Conservation (phyloP, 2,329 filamentous ascomycete genomes). For the Laburnicola sp. region DNA sequence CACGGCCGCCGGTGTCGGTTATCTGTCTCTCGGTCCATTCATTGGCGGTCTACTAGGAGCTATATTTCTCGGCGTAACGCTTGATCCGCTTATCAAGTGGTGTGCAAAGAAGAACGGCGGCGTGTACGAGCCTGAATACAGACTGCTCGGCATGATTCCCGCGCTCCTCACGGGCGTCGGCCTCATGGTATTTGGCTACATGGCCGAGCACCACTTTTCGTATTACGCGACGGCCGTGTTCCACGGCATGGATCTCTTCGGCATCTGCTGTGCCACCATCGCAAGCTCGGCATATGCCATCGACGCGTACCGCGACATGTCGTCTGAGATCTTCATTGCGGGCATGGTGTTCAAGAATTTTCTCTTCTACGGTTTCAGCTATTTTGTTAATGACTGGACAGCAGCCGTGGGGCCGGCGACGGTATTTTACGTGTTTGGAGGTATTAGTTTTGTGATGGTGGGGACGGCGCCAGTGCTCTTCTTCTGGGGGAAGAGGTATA, state of each 20-base stretch:
- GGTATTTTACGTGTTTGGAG: constrained; percentile 47
- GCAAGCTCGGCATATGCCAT: constrained; percentile 43
- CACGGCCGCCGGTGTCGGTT: constrained; percentile 48
- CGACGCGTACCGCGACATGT: constrained; percentile 48
- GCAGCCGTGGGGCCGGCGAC: constrained; percentile 37
- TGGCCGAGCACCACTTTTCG: constrained; percentile 28
- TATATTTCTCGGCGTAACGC: constrained; percentile 37
- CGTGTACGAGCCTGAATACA: constrained; percentile 60
- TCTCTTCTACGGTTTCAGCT: constrained; percentile 49
- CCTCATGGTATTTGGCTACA: constrained; percentile 47
- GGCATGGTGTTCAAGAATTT: constrained; percentile 52
- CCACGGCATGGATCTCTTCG: constrained; percentile 41
- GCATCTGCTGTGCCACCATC: constrained; percentile 38
- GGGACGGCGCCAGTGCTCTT: constrained; percentile 38
- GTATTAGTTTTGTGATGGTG: constrained; percentile 30
- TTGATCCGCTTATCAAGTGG: constrained; percentile 47
- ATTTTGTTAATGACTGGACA: constrained; percentile 51
- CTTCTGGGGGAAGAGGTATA: constrained; percentile 41
- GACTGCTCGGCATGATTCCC: constrained; percentile 47
- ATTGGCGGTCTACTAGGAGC: constrained; percentile 45
- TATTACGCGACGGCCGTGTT: constrained; percentile 41
- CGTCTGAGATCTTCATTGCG: constrained; percentile 49
- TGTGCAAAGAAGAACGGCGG: constrained; percentile 55
- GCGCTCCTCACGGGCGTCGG: constrained; percentile 41
- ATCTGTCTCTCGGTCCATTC: constrained; percentile 49